Evolutionary conservation across 2,329 filamentous ascomycete genomes (phyloP), one percentile per base, ranked within the genome.

Genomic region (Penicillium sp.): DNA sequence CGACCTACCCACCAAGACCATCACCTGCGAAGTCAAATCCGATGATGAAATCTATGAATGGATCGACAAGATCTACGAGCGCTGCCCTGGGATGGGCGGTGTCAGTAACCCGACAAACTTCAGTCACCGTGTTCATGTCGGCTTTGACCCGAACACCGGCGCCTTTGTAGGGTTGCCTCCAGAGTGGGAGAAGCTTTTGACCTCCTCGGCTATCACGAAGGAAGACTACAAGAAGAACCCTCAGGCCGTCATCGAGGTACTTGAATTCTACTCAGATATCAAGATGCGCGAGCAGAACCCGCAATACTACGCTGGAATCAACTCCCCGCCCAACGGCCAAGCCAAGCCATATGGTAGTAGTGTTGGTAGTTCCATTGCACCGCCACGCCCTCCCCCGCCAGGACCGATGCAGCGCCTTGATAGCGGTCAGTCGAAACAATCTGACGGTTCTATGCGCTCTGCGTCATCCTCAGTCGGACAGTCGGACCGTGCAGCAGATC

Each of bases 51-150:
- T 99, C 51, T 99, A 99, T 75, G 91, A 96, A 68, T 99, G 94
- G 94, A 96, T 97, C 68, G 94, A 99, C 74, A 90, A 92, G 73
- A 95, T 99, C 63, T 97, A 97, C 73, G 91, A 93, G 66, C 88
- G 93, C 61, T 97, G 93, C 73, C 94, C 94, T 17, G 93, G 91
- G 60, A 96, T 97, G 91, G 92, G 94, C 59, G 94, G 94, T 65
- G 94, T 99, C 54, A 97, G 93, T 77, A 97, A 97, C 74, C 94
- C 94, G 6, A 97, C 94, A 62, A 97, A 97, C 78, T 99, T 99
- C 78, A 91, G 89, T 25, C 94, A 99, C 73, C 89, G 92, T 44
- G 92, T 99, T 25, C 94, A 99, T 73, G 94, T 99, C 63, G 94
- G 94, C 57, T 99, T 97, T 70, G 94, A 99, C 72, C 91, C 93